Evolutionary conservation across 2,329 filamentous ascomycete species (phyloP), one percentile per base, ranked within the genome.

Genomic region (Chaetomium sp.): DNA sequence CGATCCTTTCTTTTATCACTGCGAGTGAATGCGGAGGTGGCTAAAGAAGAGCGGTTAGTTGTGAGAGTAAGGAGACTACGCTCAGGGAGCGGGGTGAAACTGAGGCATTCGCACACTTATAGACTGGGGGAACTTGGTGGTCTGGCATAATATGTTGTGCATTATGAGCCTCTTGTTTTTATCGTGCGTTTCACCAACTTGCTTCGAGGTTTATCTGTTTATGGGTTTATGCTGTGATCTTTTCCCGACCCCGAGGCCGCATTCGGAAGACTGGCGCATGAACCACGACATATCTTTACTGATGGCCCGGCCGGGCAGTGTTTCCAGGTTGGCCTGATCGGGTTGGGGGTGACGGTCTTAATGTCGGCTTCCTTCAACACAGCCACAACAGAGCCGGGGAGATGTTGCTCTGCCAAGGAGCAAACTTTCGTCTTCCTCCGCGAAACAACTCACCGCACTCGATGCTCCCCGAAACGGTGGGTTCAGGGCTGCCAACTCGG

Each of bases 41-140:
- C 35, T 27, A 33, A 29, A 53, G 25, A 16, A 21, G 38, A 50
- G 50, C 21, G 42, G 55, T 35, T 19, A 38, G 45, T 57, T 64
- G 62, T 51, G 23, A 42, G 51, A 53, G 62, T 57, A 60, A 6
- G 53, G 51, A 29, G 21, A 13, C 38, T 33, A 16, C 27, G 61
- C 38, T 56, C 42, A 25, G n/a, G 29, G 60, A n/a, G 38, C 49
- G 50, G 27, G 53, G 45, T n/a, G 38, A 38, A 50, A 25, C 23
- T 50, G 25, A 25, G 49, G 55, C 56, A 66, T 42, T 51, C 60
- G 65, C 60, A 54, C 66, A 65, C 55, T 67, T 64, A 73, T 73
- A 73, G 71, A 73, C 71, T 71, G 64, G 71, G 65, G 53, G 51
- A 67, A 65, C 57, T 63, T 58, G 67, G 67, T 51, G 70, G 67